Evolutionary conservation across 2,329 filamentous ascomycete species (phyloP).

Genomic region (Scytalidium sp.): DNA sequence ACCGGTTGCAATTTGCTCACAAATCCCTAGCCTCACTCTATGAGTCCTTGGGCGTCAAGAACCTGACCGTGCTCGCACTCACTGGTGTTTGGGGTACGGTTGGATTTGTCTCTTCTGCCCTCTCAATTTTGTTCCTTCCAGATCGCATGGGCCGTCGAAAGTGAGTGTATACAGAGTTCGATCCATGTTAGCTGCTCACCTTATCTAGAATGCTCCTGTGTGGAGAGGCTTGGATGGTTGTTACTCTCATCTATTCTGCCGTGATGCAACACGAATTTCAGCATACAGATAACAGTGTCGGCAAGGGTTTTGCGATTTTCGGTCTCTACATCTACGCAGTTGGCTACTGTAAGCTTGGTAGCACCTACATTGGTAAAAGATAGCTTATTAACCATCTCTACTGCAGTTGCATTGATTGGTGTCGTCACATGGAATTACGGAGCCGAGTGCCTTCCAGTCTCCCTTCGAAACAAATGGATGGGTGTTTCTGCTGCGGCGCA

Average conservation of each 20-base stretch:
- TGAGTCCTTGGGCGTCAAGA: slow-evolving; percentile 47
- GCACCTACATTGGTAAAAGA: slow-evolving; percentile 4
- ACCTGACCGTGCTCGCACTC: slow-evolving; percentile 47
- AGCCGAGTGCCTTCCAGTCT: slow-evolving; percentile 50
- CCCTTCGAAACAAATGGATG: slow-evolving; percentile 51
- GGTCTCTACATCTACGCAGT: slow-evolving; percentile 57
- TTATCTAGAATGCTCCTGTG: slow-evolving; percentile 47
- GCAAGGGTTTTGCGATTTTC: slow-evolving; percentile 56
- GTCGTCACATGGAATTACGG: slow-evolving; percentile 52
- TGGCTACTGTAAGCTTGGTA: slow-evolving; percentile 42
- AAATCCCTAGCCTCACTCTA: slow-evolving; percentile 44
- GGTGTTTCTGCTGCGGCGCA: slow-evolving; percentile 49
- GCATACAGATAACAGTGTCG: slow-evolving; percentile 47
- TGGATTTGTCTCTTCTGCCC: slow-evolving; percentile 46
- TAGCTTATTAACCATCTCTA: background rate
- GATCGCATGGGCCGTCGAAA: slow-evolving; percentile 57
- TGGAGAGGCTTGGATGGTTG: slow-evolving; percentile 45
- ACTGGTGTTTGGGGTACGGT: slow-evolving; percentile 51
- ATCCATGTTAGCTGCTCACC: slow-evolving; percentile 5
- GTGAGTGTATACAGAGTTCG: too few species aligned
- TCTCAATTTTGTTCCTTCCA: slow-evolving; percentile 48
- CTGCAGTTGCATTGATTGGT: slow-evolving; percentile 45
- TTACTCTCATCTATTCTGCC: slow-evolving; percentile 55
- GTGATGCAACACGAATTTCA: slow-evolving; percentile 56
- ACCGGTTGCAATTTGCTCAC: background rate